Percentiles rank a stretch among this genome's conserved stretches.
Conservation (phyloP, 2,329 filamentous ascomycete genomes). For the Apiospora aurea region DNA sequence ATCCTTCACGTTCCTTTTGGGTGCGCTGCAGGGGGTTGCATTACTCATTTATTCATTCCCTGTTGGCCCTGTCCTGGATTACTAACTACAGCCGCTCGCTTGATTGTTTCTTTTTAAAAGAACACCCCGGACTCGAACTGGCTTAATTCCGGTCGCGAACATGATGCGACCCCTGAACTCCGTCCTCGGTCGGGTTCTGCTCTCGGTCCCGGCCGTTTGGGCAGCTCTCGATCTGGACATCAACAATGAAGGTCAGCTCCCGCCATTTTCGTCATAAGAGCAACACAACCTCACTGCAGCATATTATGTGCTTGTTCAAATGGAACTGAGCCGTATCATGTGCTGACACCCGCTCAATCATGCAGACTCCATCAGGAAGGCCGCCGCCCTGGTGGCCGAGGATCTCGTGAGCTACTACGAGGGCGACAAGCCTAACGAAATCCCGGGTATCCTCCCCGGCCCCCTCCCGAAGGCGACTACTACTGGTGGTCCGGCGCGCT, state of each 20-base stretch:
- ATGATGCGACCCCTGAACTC: constrained; percentile 6
- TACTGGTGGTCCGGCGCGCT: constrained; percentile 62
- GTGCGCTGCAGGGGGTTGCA: background rate
- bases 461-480: constrained; percentile 39
- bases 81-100: background rate
- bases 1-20: background rate
- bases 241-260: background rate
- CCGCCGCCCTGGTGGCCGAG: constrained; percentile 38
- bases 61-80: background rate
- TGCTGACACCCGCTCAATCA: background rate
- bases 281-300: background rate
- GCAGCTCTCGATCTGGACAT: background rate
- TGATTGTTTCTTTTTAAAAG: background rate
- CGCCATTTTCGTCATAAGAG: background rate
- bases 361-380: constrained; percentile 39
- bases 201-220: background rate
- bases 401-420: constrained; percentile 41
- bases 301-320: no score
- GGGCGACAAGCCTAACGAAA: constrained; percentile 33
- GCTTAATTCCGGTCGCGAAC: background rate
- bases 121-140: background rate
- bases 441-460: constrained; percentile 35
- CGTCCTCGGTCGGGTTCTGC: constrained; percentile 2
- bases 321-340: no score
- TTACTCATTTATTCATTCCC: background rate